A percentile compares a stretch with the other conserved stretches of the same genome.
phyloP scores from a whole-genome alignment of 192 early-diverging fungal species.

The Linderina pennispora region DNA sequence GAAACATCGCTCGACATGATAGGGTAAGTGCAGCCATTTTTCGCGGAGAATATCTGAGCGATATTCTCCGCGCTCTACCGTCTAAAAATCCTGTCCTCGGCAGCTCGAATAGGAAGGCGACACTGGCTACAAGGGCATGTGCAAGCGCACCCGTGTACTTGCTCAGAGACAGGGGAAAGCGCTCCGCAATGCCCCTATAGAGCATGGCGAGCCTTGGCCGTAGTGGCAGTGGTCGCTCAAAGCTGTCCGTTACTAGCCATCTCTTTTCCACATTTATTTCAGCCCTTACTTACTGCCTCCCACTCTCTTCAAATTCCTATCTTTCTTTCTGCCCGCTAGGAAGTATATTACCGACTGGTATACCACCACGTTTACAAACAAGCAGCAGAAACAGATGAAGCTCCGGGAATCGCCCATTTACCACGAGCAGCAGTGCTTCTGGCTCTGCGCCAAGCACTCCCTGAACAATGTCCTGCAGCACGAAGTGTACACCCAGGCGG shows the following conservation, averaged over 20 bases:
- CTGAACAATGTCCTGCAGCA: conserved; percentile 47
- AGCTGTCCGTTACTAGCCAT: no score
- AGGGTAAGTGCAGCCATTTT: conserved; percentile 4
- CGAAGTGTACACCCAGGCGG: conserved; percentile 29
- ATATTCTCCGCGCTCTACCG: no score
- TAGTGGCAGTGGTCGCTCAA: no score
- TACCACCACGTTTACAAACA: conserved; percentile 4
- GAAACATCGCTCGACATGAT: conserved; percentile 2
- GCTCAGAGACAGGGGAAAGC: no score
- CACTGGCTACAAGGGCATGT: not conserved
- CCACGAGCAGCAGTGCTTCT: conserved; percentile 46
- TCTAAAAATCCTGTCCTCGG: not conserved
- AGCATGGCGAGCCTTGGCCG: no score
- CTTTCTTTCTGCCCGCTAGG: not conserved
- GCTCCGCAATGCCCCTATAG: no score
- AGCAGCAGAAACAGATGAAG: conserved; percentile 25
- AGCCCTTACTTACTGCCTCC: no score
- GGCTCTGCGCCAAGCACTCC: conserved; percentile 50
- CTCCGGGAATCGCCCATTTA: conserved; percentile 43
- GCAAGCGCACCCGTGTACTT: not conserved
- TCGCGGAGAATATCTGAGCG: not conserved
- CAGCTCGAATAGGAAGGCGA: not conserved
- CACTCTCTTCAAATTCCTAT: not conserved
- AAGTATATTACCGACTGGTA: conserved; percentile 19
- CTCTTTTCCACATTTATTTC: no score